Conservation (phyloP, 2,329 filamentous ascomycete species). For the Trichoderma sp. region DNA sequence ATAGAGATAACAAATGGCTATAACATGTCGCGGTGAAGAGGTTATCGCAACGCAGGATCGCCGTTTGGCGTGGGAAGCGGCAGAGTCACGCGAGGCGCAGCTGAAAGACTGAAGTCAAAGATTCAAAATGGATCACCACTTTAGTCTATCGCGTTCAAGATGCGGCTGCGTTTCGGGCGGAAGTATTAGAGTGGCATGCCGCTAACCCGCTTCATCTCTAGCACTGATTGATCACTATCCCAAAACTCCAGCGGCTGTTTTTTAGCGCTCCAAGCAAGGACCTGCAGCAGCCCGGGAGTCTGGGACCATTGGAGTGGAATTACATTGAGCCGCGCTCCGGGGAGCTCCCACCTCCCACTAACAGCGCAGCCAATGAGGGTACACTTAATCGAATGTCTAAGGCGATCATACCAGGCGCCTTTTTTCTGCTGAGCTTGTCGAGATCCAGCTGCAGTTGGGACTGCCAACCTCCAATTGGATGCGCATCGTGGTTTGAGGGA, state of each 20-base stretch:
- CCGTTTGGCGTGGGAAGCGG: neutral
- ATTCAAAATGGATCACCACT: neutral
- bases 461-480: constrained; percentile 10
- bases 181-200: neutral
- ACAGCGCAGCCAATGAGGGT: constrained; percentile 22
- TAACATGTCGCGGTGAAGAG: constrained; percentile 27
- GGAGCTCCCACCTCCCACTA: neutral
- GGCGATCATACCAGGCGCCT: constrained; percentile 6
- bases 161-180: neutral
- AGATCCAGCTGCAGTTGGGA: neutral
- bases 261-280: neutral
- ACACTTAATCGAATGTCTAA: constrained; percentile 19
- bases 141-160: neutral
- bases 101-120: neutral
- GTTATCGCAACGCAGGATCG: neutral
- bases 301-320: neutral
- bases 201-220: neutral
- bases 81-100: constrained; percentile 9
- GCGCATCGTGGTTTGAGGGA: constrained; percentile 7
- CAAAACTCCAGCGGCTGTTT: neutral
- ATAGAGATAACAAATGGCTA: constrained; percentile 21
- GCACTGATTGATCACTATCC: neutral
- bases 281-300: neutral
- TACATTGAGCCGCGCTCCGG: constrained; percentile 22
- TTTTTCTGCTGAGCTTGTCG: constrained; percentile 16